phyloP scores from a whole-genome alignment of 768 basidiomycete genomes.

The Lentinula detonsa region DNA sequence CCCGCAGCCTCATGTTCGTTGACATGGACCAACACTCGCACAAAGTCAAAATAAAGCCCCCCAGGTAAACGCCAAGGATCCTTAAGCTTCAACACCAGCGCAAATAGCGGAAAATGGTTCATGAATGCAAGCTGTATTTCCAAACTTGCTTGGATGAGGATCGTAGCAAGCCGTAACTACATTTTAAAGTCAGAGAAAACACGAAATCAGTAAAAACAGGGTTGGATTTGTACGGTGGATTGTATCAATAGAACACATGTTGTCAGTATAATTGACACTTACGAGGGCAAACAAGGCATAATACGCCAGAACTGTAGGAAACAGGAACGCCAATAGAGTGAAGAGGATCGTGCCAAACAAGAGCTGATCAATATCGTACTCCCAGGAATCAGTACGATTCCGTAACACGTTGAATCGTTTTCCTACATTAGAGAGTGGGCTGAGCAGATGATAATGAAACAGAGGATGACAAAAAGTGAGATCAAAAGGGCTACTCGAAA shows the following conservation, averaged over 20 bases:
- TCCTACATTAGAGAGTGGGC: conserved; percentile 28
- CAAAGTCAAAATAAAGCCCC: conserved; percentile 25
- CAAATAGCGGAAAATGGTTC: conserved; percentile 92
- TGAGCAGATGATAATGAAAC: not conserved
- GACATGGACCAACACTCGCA: conserved; percentile 7
- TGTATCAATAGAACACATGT: not conserved
- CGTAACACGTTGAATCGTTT: conserved; percentile 86
- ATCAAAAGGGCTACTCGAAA: not conserved
- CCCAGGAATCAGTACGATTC: conserved; percentile 83
- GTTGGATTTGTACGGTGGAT: not conserved
- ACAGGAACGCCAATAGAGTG: conserved; percentile 72
- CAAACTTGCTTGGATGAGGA: conserved; percentile 54
- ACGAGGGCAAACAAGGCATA: conserved; percentile 76
- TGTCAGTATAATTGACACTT: conserved; percentile 8
- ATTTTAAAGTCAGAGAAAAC: not conserved
- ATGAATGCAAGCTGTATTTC: conserved; percentile 70
- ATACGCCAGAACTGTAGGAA: conserved; percentile 84
- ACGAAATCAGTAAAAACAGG: no score
- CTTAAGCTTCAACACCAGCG: conserved; percentile 76
- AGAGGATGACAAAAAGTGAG: not conserved
- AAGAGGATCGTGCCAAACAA: conserved; percentile 91
- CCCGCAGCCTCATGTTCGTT: not conserved
- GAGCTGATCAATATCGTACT: conserved; percentile 90
- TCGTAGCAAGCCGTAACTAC: conserved; percentile 48
- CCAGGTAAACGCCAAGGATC: conserved; percentile 75